Conservation (phyloP, 352 stramenopile species). For the Globisporangium viniferum region DNA sequence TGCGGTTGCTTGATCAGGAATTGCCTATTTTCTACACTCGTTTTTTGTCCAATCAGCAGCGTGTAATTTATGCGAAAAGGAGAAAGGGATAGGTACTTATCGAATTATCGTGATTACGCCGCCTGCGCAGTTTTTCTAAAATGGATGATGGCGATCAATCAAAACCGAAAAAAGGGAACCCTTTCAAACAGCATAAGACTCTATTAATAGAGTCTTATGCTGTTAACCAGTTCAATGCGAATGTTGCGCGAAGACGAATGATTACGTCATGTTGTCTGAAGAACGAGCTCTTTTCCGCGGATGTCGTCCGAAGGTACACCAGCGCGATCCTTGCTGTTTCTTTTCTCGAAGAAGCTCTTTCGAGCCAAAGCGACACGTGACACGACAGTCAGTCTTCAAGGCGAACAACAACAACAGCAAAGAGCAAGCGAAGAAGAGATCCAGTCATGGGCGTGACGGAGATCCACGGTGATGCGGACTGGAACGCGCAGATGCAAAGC, state of each 20-base stretch:
- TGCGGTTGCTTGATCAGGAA: not conserved
- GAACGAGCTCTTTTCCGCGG: not conserved
- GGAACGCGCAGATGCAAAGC: slow-evolving; percentile 71
- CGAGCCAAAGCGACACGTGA: slow-evolving; percentile 2
- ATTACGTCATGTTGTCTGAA: not conserved
- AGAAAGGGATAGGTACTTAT: not conserved
- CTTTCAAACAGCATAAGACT: not conserved
- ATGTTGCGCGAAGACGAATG: not conserved
- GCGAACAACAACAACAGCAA: not conserved
- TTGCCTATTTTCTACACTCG: not conserved
- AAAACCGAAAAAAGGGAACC: not conserved
- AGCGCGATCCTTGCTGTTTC: not conserved
- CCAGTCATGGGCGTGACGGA: slow-evolving; percentile 54
- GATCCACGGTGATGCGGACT: slow-evolving; percentile 72
- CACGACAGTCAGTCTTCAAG: not conserved
- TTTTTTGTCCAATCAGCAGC: not conserved
- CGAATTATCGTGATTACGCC: not conserved
- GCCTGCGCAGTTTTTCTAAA: too few relatives aligned
- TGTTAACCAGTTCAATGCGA: not conserved
- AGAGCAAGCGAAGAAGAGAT: not conserved
- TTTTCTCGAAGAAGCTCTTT: not conserved
- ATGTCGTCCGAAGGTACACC: slow-evolving; percentile 2
- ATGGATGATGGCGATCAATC: not conserved
- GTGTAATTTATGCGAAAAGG: not conserved
- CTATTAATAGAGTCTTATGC: not conserved